These are phyloP conservation scores for Drosera capensis DNA, from an alignment of 148 eudicot genomes.

Conservation along the genomic window DNA sequence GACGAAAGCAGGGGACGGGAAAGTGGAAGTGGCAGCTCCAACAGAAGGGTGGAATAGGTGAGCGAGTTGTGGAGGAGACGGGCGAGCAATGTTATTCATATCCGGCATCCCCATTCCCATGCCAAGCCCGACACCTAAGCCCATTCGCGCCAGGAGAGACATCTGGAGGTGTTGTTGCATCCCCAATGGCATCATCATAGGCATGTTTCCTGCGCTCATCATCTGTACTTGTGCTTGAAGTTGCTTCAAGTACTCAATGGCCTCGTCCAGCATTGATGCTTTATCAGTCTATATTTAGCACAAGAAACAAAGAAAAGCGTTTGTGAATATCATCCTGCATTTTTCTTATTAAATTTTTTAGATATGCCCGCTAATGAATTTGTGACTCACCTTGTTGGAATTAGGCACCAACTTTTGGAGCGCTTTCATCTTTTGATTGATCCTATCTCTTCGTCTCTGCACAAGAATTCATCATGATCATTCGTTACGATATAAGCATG, in stretches of 20 bases:
- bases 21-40: conserved; percentile 15
- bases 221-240: conserved; percentile 76
- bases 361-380: background rate
- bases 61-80: conserved; percentile 17
- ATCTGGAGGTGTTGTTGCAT: conserved; percentile 82
- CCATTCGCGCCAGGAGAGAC: conserved; percentile 59
- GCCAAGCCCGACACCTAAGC: conserved; percentile 45
- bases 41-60: conserved; percentile 16
- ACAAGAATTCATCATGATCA: conserved; percentile 1
- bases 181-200: conserved; percentile 54
- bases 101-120: conserved; percentile 54
- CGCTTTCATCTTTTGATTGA: conserved; percentile 88
- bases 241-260: conserved; percentile 66
- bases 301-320: background rate
- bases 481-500: too few relatives aligned
- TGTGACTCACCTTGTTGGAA: conserved; percentile 57
- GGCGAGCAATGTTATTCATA: conserved; percentile 11
- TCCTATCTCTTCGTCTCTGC: conserved; percentile 72
- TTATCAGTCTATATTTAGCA: conserved; percentile 59
- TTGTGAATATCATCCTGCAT: background rate
- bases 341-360: background rate
- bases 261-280: conserved; percentile 94
- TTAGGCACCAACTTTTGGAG: conserved; percentile 78
- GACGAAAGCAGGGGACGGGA: conserved; percentile 29
- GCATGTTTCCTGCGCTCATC: conserved; percentile 47